These are phyloP conservation scores for Ocimum tenuiflorum DNA, from an alignment of 257 asterid species.

Conservation along the genomic window DNA sequence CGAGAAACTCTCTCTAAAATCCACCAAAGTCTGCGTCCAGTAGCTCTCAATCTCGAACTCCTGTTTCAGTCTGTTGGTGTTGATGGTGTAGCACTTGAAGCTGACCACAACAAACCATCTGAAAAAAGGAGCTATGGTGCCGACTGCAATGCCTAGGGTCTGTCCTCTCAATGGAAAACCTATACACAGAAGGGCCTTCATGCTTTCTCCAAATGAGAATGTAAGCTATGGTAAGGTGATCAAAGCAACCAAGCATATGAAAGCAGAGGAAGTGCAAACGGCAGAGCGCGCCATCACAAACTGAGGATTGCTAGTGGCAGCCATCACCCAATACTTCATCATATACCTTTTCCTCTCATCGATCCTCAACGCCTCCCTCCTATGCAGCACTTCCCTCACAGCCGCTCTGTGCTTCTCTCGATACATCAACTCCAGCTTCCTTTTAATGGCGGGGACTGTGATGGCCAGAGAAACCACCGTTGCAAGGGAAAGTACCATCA, in stretches of 20 bases:
- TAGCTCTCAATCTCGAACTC: neutral
- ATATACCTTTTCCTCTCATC: neutral
- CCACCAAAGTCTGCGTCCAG: neutral
- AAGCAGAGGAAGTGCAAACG: conserved; percentile 5
- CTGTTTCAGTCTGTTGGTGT: neutral
- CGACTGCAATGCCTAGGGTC: neutral
- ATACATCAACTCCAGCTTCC: conserved; percentile 5
- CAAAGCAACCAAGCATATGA: neutral
- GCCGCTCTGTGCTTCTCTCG: conserved; percentile 5
- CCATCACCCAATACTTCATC: conserved; percentile 20
- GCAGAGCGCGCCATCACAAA: conserved; percentile 30
- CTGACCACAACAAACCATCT: neutral
- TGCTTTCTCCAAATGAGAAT: neutral
- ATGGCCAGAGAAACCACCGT: conserved; percentile 10
- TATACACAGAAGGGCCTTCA: neutral
- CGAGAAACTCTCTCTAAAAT: conserved; percentile 5
- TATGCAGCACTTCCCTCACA: neutral
- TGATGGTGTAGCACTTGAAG: neutral
- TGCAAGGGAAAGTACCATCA: conserved; percentile 9
- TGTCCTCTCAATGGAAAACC: neutral
- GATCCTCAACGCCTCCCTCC: neutral
- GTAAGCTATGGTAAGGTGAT: neutral
- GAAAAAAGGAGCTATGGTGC: neutral
- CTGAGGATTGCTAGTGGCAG: conserved; percentile 19
- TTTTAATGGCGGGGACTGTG: conserved; percentile 11